A percentile compares a stretch with the other conserved stretches of the same genome.
phyloP scores from a whole-genome alignment of 176 grass and related monocot species.

The Stipa capillata region DNA sequence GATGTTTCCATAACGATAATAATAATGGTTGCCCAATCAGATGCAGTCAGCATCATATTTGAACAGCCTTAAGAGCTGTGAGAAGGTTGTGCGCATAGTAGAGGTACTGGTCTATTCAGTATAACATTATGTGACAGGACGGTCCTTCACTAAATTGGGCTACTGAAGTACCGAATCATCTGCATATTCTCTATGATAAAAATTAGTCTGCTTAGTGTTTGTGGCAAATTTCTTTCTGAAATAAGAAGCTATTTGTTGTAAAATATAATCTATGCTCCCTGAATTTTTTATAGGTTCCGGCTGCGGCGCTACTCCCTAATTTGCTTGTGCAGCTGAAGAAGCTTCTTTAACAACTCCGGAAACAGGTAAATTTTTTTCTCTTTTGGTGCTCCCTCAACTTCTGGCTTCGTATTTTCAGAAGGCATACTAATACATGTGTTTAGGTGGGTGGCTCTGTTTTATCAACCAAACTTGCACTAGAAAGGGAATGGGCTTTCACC shows the following conservation, averaged over 20 bases:
- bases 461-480: slow-evolving; percentile 54
- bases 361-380: slow-evolving; percentile 31
- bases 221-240: not conserved
- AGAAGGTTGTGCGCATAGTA: slow-evolving; percentile 50
- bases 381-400: not conserved
- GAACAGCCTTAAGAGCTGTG: slow-evolving; percentile 45
- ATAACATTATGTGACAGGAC: too few relatives aligned
- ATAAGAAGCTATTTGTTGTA: not conserved
- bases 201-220: not conserved
- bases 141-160: not conserved
- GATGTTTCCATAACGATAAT: too few relatives aligned
- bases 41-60: slow-evolving; percentile 54
- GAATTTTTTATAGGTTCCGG: slow-evolving; percentile 33
- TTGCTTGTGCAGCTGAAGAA: slow-evolving; percentile 56
- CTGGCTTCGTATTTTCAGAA: not conserved
- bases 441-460: slow-evolving; percentile 57
- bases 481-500: slow-evolving; percentile 66
- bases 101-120: slow-evolving; percentile 38
- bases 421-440: not conserved
- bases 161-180: not conserved
- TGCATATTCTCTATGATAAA: not conserved
- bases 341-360: slow-evolving; percentile 52
- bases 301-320: slow-evolving; percentile 47
- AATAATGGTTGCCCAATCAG: slow-evolving; percentile 32
- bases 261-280: not conserved